These are phyloP conservation scores for Nitzschia inconspicua DNA, from an alignment of 108 stramenopile species.

Conservation along the genomic window DNA sequence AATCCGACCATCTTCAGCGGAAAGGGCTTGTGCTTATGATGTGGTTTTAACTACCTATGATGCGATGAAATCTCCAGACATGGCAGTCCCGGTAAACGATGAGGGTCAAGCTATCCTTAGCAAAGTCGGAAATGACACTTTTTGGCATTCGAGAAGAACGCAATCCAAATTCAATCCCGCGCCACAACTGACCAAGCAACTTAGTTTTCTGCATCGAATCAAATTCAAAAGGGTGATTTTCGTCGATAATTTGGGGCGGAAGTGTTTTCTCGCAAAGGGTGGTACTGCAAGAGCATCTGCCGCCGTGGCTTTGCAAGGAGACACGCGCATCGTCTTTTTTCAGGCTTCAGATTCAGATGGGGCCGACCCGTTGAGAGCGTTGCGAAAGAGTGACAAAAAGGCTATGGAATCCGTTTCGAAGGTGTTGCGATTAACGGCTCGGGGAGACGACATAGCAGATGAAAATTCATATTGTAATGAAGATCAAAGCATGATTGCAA, in stretches of 20 bases:
- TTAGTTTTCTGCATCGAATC: conserved; percentile 58
- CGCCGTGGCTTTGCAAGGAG: conserved; percentile 18
- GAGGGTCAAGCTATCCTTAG: conserved; percentile 39
- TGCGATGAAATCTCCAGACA: conserved; percentile 55
- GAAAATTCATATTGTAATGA: background rate
- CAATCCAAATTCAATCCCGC: conserved; percentile 22
- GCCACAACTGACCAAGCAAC: conserved; percentile 35
- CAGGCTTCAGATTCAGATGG: conserved; percentile 2
- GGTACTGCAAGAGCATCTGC: conserved; percentile 33
- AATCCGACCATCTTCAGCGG: conserved; percentile 40
- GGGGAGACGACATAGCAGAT: conserved; percentile 2
- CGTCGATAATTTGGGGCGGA: conserved; percentile 51
- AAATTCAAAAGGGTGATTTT: conserved; percentile 50
- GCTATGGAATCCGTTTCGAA: conserved; percentile 22
- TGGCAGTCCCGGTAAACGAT: conserved; percentile 44
- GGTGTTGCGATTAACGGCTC: conserved; percentile 10
- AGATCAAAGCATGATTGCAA: conserved; percentile 4
- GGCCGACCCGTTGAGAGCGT: conserved; percentile 5
- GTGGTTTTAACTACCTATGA: conserved; percentile 68
- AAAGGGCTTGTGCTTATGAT: conserved; percentile 50
- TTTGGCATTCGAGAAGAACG: conserved; percentile 44
- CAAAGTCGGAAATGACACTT: conserved; percentile 17
- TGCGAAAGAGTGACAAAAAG: conserved; percentile 23
- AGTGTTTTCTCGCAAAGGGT: conserved; percentile 41
- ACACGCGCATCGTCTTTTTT: conserved; percentile 20